Percentiles rank a stretch among this genome's conserved stretches.
These are phyloP conservation scores for Leccinum fibrillosum DNA, from an alignment of 768 basidiomycete genomes.

Conservation along the genomic window DNA sequence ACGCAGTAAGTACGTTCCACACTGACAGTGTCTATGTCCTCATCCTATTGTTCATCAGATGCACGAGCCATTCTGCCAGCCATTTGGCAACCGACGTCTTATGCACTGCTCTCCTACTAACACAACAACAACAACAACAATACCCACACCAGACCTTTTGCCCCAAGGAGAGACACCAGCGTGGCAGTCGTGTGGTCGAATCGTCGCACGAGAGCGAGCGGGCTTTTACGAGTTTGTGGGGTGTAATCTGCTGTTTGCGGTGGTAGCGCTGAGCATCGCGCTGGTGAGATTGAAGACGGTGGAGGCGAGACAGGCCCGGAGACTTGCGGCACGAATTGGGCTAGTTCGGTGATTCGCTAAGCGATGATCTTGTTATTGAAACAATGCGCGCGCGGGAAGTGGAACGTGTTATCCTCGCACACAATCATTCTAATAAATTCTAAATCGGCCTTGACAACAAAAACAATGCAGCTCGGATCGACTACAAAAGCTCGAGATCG, in stretches of 20 bases:
- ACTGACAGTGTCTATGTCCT: slow-evolving; percentile 2
- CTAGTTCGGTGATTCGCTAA: slow-evolving; percentile 37
- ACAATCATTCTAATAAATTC: slow-evolving; percentile 1
- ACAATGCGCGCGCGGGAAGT: background rate
- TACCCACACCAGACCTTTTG: slow-evolving; percentile 8
- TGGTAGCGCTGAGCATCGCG: slow-evolving; percentile 61
- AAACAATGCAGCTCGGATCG: slow-evolving; percentile 7
- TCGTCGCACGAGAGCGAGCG: slow-evolving; percentile 69
- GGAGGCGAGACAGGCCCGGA: slow-evolving; percentile 71
- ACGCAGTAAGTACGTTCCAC: slow-evolving; percentile 48
- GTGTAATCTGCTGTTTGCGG: slow-evolving; percentile 73
- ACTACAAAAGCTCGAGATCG: slow-evolving; percentile 14
- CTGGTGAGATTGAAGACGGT: slow-evolving; percentile 66
- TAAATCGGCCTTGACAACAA: slow-evolving; percentile 8
- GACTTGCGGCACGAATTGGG: slow-evolving; percentile 85
- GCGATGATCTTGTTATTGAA: background rate
- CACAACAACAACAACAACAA: slow-evolving; percentile 20
- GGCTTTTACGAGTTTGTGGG: slow-evolving; percentile 93
- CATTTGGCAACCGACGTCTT: slow-evolving; percentile 90
- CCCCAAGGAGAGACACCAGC: slow-evolving; percentile 63
- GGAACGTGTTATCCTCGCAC: background rate
- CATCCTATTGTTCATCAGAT: slow-evolving; percentile 43
- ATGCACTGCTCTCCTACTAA: slow-evolving; percentile 65
- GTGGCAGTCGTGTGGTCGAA: slow-evolving; percentile 93
- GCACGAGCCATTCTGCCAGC: slow-evolving; percentile 87